Evolutionary conservation across 352 stramenopile genomes (phyloP), one percentile per base, ranked within the genome.

Genomic region (Blastocystis sp.): DNA sequence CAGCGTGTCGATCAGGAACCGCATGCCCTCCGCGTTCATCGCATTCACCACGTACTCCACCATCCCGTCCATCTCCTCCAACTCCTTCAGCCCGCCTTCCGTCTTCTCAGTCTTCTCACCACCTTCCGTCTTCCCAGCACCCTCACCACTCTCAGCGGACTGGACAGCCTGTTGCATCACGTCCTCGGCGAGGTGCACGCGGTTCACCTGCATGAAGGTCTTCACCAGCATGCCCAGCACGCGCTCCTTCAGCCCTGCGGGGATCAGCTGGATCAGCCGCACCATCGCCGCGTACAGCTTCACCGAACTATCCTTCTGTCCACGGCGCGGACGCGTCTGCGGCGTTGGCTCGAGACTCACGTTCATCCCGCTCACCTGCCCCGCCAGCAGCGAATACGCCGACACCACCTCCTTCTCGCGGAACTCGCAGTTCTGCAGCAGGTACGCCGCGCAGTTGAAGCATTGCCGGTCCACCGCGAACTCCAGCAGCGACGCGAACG

Each of bases 331-430:
- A 1, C 48, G 48, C 6, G 6, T 7, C 48, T 7, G 48, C 48
- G 6, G 6, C 48, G 6, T 14, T 14, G 6, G 6, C 48, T 57
- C 48, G 6, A 57, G 14, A 57, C 6, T 57, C 48, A 57, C 48
- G 54, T 38, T 70, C 42, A 57, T 60, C 1, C 28, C 6, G 48
- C 28, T 52, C 6, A 84, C 2, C 1, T 11, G 38, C 42, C 28
- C n/a, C 19, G 52, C 17, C 1, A 84, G 54, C 14, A 57, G 34
- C 0, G 52, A 57, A n/a, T 69, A 84, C 0, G 52, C 52, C 10
- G 54, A 68, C 38, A 69, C 34, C 57, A 84, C 60, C 57, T 84
- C 74, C 74, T 84, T 84, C 17, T 84, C 61, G 24, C 74, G 74
- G 74, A 84, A 84, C 9, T 52, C 48, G 60, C 54, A 84, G 45